Evolutionary conservation across 441 rosid genomes (phyloP).

Genomic region (Metrosideros polymorpha): DNA sequence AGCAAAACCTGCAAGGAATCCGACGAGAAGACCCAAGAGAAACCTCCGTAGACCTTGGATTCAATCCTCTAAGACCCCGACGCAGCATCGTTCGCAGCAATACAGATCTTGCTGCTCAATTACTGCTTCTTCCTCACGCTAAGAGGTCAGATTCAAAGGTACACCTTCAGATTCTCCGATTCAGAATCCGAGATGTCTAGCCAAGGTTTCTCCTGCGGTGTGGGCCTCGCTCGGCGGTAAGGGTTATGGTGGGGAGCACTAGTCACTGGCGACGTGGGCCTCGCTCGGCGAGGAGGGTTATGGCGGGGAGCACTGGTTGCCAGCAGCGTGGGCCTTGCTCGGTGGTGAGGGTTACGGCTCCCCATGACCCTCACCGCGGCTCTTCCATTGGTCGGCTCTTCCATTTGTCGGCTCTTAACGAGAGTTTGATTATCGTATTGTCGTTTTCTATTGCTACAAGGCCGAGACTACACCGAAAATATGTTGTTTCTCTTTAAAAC

Average conservation of each 20-base stretch:
- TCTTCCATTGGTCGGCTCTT: no score
- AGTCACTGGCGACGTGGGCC: slow-evolving; percentile 43
- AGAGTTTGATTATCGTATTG: not conserved
- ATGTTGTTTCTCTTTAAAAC: not conserved
- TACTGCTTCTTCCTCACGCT: slow-evolving; percentile 24
- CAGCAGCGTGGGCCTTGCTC: no score
- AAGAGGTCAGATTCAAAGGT: slow-evolving; percentile 56
- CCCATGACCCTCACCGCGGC: no score
- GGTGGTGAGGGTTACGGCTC: no score
- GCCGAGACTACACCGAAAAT: not conserved
- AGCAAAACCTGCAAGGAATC: slow-evolving; percentile 61
- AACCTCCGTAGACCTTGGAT: slow-evolving; percentile 70
- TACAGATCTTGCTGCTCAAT: slow-evolving; percentile 26
- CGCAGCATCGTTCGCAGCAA: slow-evolving; percentile 32
- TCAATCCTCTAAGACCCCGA: slow-evolving; percentile 64
- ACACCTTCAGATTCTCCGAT: slow-evolving; percentile 54
- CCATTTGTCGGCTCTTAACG: no score
- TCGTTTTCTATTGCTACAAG: not conserved
- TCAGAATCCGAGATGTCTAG: not conserved
- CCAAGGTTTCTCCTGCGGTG: slow-evolving; percentile 10
- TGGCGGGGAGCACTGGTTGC: no score
- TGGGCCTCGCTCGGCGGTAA: no score
- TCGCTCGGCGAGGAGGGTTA: slow-evolving; percentile 72
- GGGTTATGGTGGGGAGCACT: no score
- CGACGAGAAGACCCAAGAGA: slow-evolving; percentile 56